Evolutionary conservation across 768 basidiomycete genomes (phyloP).

Genomic region (Boletus patriciae): DNA sequence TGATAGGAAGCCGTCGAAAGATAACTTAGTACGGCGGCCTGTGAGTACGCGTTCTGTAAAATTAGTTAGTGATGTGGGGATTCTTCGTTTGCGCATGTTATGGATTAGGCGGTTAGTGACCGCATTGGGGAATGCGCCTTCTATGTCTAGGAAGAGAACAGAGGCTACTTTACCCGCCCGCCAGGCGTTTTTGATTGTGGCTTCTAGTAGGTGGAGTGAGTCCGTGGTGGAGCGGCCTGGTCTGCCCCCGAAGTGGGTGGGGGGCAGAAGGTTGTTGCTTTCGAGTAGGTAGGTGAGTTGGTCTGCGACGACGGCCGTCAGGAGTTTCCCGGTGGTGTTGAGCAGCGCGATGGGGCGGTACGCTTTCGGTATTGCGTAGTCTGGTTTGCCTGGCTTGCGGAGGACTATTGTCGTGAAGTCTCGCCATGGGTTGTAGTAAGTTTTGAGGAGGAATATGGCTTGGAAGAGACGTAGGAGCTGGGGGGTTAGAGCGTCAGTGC

Average conservation of each 20-base stretch:
- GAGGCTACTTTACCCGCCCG: too few species aligned
- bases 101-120: neutral
- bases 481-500: accelerated
- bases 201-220: neutral
- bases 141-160: too few species aligned
- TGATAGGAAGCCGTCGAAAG: too few species aligned
- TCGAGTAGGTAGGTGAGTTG: neutral
- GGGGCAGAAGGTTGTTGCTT: neutral
- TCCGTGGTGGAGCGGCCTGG: neutral
- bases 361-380: too few species aligned
- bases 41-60: constrained; percentile 15
- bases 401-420: constrained; percentile 31
- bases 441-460: neutral
- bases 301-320: neutral
- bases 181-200: neutral
- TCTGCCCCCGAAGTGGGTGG: neutral
- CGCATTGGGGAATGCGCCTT: neutral
- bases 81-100: neutral
- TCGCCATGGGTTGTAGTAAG: neutral
- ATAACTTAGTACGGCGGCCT: too few species aligned
- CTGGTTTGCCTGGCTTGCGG: too few species aligned
- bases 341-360: too few species aligned
- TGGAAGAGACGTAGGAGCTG: neutral
- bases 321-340: too few species aligned
- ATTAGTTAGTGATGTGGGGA: constrained; percentile 1